Base-by-base conservation (phyloP, 2,329 filamentous ascomycete species). In the Colletotrichum liriopes region DNA sequence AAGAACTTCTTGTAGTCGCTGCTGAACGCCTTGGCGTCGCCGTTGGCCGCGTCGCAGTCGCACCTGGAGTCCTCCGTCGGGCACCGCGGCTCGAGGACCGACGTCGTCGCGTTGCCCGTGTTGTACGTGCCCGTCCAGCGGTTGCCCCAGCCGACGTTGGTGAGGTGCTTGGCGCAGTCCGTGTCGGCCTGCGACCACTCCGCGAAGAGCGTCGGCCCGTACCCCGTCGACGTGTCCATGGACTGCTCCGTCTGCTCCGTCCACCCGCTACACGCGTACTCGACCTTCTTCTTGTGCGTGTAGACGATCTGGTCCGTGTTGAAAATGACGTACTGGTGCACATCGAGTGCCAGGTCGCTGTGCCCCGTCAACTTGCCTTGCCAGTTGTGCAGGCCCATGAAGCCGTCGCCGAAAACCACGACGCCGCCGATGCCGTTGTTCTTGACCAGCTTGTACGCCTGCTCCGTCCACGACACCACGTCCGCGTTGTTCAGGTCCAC, bases 131-230 rank as follows among this genome's bases (percentile, higher is more conserved):
- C 96, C 79, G 94, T 93, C 96, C 96, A 99, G 65, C 96, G 92
- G 61, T 92, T 95, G 56, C 96, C 96, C 79, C 92, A 91, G 77
- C 92, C 92, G 47, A 98, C 94, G 82, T 98, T 96, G 82, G 97
- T 98, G 77, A 99, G 89, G 82, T 94, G 91, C 71, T 88, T 82
- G 0, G 95, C 92, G 84, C 96, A 99, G 85, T 99, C 96, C 1
- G 96, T 98, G 83, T 99, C 96, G 49, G 96, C 96, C 85, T 98
- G 96, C 0, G 93, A 96, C 95, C 95, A 99, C 86, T 99, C 96
- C 75, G 96, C 96, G 81, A 97, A 95, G 76, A 98, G 90, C 23
- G 95, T 98, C 0, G 96, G 95, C 0, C 96, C 96, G 84, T 96
- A 99, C 12, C 96, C 96, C 0, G 91, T 94, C 5, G 86, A 82